phyloP scores from a whole-genome alignment of 2,329 filamentous ascomycete genomes.

The Ceratocystis diversiconidia region DNA sequence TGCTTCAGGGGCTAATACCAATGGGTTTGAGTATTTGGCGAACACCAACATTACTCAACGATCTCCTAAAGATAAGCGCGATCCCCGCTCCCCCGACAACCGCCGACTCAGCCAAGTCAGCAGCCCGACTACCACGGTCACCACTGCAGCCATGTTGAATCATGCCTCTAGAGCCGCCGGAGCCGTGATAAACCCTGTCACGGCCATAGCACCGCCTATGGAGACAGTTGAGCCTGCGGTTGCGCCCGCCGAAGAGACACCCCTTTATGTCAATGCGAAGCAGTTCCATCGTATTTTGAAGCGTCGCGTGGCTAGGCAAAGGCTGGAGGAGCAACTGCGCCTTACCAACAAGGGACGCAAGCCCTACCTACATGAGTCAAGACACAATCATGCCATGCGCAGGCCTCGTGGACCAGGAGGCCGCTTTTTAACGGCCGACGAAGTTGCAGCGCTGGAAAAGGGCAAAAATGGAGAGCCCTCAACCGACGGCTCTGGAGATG shows the following conservation, averaged over 20 bases:
- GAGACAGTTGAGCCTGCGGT: slow-evolving; percentile 56
- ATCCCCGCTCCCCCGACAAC: slow-evolving; percentile 54
- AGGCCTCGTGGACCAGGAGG: slow-evolving; percentile 85
- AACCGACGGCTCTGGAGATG: slow-evolving; percentile 19
- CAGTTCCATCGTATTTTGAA: slow-evolving; percentile 97
- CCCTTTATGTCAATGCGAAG: slow-evolving; percentile 95
- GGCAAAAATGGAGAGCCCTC: slow-evolving; percentile 24
- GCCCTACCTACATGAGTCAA: slow-evolving; percentile 91
- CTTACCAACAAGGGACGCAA: slow-evolving; percentile 91
- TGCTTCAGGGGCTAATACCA: slow-evolving; percentile 53
- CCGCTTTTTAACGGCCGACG: slow-evolving; percentile 88
- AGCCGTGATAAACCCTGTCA: slow-evolving; percentile 68
- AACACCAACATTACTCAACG: slow-evolving; percentile 38
- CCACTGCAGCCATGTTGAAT: slow-evolving; percentile 62
- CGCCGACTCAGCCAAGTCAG: slow-evolving; percentile 65
- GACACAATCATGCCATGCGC: slow-evolving; percentile 97
- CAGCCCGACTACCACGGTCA: slow-evolving; percentile 61
- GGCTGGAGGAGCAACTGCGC: slow-evolving; percentile 80
- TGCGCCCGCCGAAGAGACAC: slow-evolving; percentile 69
- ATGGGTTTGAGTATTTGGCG: slow-evolving; percentile 56
- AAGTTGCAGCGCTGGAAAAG: slow-evolving; percentile 52
- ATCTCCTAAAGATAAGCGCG: slow-evolving; percentile 46
- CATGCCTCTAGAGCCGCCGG: slow-evolving; percentile 39
- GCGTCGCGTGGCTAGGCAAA: slow-evolving; percentile 80
- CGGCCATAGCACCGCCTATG: slow-evolving; percentile 55